Base-by-base conservation (phyloP, 2,329 filamentous ascomycete genomes). In the Fusarium sarcochroum region DNA sequence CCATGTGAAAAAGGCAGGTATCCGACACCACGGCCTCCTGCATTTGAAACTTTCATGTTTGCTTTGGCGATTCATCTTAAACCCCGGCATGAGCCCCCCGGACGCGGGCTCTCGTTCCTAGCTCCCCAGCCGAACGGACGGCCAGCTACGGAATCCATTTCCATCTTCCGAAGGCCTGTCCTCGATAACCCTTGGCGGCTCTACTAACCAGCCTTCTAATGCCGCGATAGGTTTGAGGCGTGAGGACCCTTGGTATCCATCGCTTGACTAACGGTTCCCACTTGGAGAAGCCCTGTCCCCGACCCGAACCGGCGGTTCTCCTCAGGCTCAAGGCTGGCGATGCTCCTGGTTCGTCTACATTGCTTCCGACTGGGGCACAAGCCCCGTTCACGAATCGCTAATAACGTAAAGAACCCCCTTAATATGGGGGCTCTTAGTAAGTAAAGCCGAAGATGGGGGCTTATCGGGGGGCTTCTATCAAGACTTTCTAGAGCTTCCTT, bases 231-330 rank as follows among this genome's bases (percentile, higher is more conserved):
- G 53, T 48, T 53, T 53, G 54, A 55, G 53, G 42, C 46, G 44
- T 47, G n/a, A 42, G 21, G 13, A 21, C 44, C 57, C 56, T 25
- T 53, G 42, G 32, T 34, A 42, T 35, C 48, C 53, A 61, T 51
- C 55, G 48, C 32, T 52, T 47, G 41, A 48, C 46, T 23, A 38
- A 38, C 53, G 40, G n/a, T 42, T 42, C 44, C 66, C 63, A 51
- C 53, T 41, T 37, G 14, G 9, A 42, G 14, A 41, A 32, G 25
- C 45, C 41, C 49, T 45, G 48, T 34, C 48, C 62, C 66, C 68
- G 70, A 70, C 66, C 70, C 70, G 47, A 70, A 58, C 58, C 63
- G 58, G 58, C 46, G 70, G 70, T 69, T 72, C 64, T 52, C 41
- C 46, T 66, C 51, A 34, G 4, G 17, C 25, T 60, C 48, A 66